A percentile compares a stretch with the other conserved stretches of the same genome.
phyloP scores from a whole-genome alignment of 352 stramenopile genomes.

The Globisporangium carolinianum region DNA sequence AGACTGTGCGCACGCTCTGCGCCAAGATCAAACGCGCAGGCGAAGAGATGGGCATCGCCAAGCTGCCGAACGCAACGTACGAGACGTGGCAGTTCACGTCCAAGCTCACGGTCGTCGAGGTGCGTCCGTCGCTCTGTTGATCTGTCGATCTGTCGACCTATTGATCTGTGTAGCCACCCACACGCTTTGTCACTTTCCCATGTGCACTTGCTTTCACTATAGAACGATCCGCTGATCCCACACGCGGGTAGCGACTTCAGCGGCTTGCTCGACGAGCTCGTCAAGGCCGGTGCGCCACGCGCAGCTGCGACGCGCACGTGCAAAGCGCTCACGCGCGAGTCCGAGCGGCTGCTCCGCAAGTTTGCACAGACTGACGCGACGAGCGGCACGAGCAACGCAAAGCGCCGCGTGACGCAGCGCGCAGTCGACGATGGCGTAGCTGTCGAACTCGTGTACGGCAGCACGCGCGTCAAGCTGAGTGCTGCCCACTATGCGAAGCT shows the following conservation, averaged over 20 bases:
- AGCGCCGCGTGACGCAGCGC: conserved; percentile 40
- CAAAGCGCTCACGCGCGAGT: conserved; percentile 47
- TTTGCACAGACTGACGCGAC: conserved; percentile 39
- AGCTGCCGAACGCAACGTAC: not conserved
- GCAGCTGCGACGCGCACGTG: conserved; percentile 57
- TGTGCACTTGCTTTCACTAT: not conserved
- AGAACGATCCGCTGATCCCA: conserved; percentile 32
- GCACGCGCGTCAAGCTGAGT: conserved; percentile 76
- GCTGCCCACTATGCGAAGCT: conserved; percentile 83
- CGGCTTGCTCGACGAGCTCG: conserved; percentile 62
- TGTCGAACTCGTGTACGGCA: conserved; percentile 54
- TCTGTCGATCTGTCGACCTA: too few relatives aligned
- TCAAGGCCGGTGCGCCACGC: conserved; percentile 61
- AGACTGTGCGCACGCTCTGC: conserved; percentile 59
- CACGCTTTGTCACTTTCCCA: too few relatives aligned
- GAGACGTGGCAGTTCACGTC: not conserved
- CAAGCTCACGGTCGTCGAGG: conserved; percentile 57
- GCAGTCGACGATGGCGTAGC: conserved; percentile 22
- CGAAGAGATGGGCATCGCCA: conserved; percentile 64
- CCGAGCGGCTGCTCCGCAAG: conserved; percentile 45
- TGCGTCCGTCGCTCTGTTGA: conserved; percentile 1
- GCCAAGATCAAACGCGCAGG: conserved; percentile 55
- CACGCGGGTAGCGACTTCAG: conserved; percentile 62
- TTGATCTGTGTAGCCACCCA: too few relatives aligned
- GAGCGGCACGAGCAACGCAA: conserved; percentile 10